Percentiles rank a stretch among this genome's conserved stretches.
Conservation (phyloP, 2,329 filamentous ascomycete genomes). For the Dryadomyces quercus-mongolicae region DNA sequence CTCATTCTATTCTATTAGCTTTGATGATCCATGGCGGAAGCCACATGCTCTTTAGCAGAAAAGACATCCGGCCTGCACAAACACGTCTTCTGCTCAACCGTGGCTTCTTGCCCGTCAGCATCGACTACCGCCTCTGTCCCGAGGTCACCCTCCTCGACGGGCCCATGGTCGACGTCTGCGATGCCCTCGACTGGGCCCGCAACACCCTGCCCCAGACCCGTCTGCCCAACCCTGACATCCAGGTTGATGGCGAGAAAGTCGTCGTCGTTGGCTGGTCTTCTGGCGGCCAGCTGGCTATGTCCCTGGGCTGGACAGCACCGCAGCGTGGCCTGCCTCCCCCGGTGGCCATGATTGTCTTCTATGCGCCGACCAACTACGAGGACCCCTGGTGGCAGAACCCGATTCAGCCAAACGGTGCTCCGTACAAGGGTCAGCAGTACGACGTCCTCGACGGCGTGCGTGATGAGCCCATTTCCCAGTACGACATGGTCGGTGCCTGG, state of each 20-base stretch:
- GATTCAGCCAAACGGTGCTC: background rate
- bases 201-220: background rate
- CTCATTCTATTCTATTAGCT: too few relatives aligned
- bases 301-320: conserved; percentile 19
- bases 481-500: too few relatives aligned
- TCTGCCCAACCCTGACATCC: background rate
- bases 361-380: conserved; percentile 13
- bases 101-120: conserved; percentile 32
- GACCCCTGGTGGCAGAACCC: background rate
- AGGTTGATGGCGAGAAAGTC: conserved; percentile 12
- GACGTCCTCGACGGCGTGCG: background rate
- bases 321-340: conserved; percentile 22
- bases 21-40: background rate
- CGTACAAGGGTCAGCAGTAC: too few relatives aligned
- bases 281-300: conserved; percentile 31
- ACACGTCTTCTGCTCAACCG: conserved; percentile 21
- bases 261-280: conserved; percentile 35
- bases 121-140: conserved; percentile 39
- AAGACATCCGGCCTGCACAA: conserved; percentile 24
- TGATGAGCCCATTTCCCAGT: background rate
- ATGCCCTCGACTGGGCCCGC: conserved; percentile 21
- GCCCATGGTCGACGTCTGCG: conserved; percentile 29
- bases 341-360: conserved; percentile 30
- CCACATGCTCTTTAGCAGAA: background rate
- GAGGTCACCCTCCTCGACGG: conserved; percentile 32